Base-by-base conservation (phyloP, 306 rosid species). In the Vigna angularis region DNA sequence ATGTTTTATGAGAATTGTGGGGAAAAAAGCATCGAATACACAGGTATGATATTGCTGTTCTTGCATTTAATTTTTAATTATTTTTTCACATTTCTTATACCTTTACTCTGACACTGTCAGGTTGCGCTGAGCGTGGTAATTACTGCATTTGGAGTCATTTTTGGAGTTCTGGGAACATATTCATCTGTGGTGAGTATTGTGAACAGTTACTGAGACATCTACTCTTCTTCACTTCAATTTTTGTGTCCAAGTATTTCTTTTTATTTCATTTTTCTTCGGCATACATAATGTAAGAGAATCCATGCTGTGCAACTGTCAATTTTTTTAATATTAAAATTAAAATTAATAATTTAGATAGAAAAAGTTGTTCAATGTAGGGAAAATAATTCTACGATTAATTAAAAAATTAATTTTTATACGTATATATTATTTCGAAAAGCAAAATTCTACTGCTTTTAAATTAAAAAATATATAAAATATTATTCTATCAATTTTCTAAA, bases 1-100 rank as follows among this genome's bases (percentile, higher is more conserved):
- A 36, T 93, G 96, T 53, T 93, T 93, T 76, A 73, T 93, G 80
- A 91, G 80, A 86, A 91, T 93, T 51, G 77, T 85, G 83, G 90
- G 91, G 61, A 86, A 68, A 38, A 90, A 81, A 17, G 96, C 98
- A 64, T 79, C 97, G 49, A 79, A 24, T 1, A 14, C 71, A 50
- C 91, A 93, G 90, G 96, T 89, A 74, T 75, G 5, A 10, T 10
- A 18, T 52, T 70, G 30, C 71, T 20, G 26, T 49, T 64, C 57
- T 48, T 65, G 74, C 62, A 66, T 28, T 63, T 22, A 32, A 15
- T 28, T 66, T 36, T 36, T 36, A 6, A 6, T 36, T 30, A 30
- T 0, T 4, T 30, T 0, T 30, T 30, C 42, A 36, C 42, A 42
- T 3, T 42, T 9, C 3, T 52, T 72, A 40, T 38, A 11, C 26